A percentile compares a stretch with the other conserved stretches of the same genome.
phyloP scores from a whole-genome alignment of 2,329 filamentous ascomycete species.

The Pseudogymnoascus sp. region DNA sequence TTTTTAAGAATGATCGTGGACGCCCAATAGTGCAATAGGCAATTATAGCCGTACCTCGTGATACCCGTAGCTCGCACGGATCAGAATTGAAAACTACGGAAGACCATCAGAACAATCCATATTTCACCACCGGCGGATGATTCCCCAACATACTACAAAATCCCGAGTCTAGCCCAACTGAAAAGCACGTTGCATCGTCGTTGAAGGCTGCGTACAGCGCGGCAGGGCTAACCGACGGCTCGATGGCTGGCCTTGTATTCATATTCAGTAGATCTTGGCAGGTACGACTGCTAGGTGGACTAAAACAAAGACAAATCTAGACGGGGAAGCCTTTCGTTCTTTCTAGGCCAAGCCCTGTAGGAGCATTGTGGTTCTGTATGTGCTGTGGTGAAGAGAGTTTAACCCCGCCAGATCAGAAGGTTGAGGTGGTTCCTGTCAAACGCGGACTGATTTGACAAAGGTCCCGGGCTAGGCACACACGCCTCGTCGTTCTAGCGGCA shows the following conservation, averaged over 20 bases:
- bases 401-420: not conserved
- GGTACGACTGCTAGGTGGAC: not conserved
- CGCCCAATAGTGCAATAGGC: not conserved
- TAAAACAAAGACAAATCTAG: conserved; percentile 4
- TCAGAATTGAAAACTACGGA: conserved; percentile 62
- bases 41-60: conserved; percentile 39
- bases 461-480: not conserved
- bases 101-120: conserved; percentile 22
- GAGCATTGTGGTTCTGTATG: not conserved
- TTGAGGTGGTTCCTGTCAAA: not conserved
- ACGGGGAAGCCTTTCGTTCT: not conserved
- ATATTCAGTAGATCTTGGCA: conserved; percentile 41
- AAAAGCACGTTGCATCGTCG: conserved; percentile 73
- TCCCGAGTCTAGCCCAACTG: conserved; percentile 77
- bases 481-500: not conserved
- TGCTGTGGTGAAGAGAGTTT: not conserved
- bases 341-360: not conserved
- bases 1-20: not conserved
- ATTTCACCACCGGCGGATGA: conserved; percentile 10
- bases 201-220: conserved; percentile 85
- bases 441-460: not conserved
- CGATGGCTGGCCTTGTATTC: conserved; percentile 84
- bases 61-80: conserved; percentile 61
- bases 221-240: conserved; percentile 63
- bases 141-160: conserved; percentile 60